Conservation (phyloP, 1,284 basidiomycete genomes). For the Naganishia sp. region DNA sequence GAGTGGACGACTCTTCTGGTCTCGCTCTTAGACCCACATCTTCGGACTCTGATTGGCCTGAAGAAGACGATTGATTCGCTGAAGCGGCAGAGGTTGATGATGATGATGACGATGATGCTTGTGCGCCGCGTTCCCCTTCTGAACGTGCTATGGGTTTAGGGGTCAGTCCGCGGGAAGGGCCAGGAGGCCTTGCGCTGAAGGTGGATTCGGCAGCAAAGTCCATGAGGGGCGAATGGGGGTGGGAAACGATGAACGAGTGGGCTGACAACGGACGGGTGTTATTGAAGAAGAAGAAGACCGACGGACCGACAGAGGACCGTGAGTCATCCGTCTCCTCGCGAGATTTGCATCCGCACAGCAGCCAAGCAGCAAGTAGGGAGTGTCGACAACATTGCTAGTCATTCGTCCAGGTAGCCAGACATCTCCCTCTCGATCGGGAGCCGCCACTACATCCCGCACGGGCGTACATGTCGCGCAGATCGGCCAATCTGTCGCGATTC, state of each 20-base stretch:
- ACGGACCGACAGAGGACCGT: too few species aligned
- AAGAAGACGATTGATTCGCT: neutral
- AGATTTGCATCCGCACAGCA: too few species aligned
- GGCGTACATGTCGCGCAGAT: conserved; percentile 18
- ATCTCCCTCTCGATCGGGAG: too few species aligned
- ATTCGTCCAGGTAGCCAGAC: too few species aligned
- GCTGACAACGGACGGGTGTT: too few species aligned
- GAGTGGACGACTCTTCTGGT: conserved; percentile 1
- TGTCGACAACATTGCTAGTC: too few species aligned
- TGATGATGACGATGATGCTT: conserved; percentile 18
- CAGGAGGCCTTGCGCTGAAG: conserved; percentile 6
- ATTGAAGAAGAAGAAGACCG: too few species aligned
- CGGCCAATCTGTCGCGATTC: conserved; percentile 14
- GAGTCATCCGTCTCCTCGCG: neutral
- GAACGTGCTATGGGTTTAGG: neutral
- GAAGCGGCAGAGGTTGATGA: conserved; percentile 3
- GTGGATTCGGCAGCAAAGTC: neutral
- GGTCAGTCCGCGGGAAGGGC: neutral
- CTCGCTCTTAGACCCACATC: neutral
- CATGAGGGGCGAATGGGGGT: too few species aligned
- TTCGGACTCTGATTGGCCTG: too few species aligned
- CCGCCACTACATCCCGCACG: too few species aligned
- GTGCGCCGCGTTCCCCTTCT: neutral
- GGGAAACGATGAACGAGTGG: too few species aligned
- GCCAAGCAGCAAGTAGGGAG: too few species aligned